Base-by-base conservation (phyloP, 2,329 filamentous ascomycete species). In the Ophiostoma novo-ulmi region DNA sequence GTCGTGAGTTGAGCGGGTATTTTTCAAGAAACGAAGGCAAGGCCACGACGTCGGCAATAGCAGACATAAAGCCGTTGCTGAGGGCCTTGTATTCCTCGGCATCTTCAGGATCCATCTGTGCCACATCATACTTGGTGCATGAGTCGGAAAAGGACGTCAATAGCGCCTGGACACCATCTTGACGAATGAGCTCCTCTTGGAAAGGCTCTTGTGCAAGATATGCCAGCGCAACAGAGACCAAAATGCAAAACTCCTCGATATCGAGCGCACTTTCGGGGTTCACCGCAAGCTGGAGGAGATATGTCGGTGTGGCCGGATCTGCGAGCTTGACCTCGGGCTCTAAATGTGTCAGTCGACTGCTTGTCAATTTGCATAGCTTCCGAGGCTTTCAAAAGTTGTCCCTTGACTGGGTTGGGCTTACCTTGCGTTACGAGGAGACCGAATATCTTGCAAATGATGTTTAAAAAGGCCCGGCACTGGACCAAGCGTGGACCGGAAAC, bases 381-480 rank as follows among this genome's bases (percentile, higher is more conserved):
- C 17, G 41, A 17, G 17, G 44, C 44, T 48, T 20, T n/a, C 6
- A 1, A 48, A 48, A 20, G 1, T 55, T 55, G 31, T 31, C 31
- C 31, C 31, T 63, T 14, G 26, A 2, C 26, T 14, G 3, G 5
- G 5, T 35, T 5, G 4, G 26, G 17, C 39, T 35, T 6, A 84
- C 84, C 79, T 76, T 88, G 85, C 1, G 78, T 78, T 22, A 83
- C 80, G 5, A 89, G 80, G 20, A 89, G 79, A 26, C 81, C 82
- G 3, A 89, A 77, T 26, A 88, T 81, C 76, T 85, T 88, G 80
- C 84, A 86, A 70, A 86, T 81, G 72, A 88, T 83, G 63, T 80
- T 80, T 41, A 88, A 77, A 39, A 85, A 81, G 2, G 80, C 77
- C 63, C 79, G 78, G 68, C 79, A 82, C 36, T 81, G 75, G 22